Evolutionary conservation across 2,329 filamentous ascomycete genomes (phyloP).

Genomic region (Penicillium frequentans): DNA sequence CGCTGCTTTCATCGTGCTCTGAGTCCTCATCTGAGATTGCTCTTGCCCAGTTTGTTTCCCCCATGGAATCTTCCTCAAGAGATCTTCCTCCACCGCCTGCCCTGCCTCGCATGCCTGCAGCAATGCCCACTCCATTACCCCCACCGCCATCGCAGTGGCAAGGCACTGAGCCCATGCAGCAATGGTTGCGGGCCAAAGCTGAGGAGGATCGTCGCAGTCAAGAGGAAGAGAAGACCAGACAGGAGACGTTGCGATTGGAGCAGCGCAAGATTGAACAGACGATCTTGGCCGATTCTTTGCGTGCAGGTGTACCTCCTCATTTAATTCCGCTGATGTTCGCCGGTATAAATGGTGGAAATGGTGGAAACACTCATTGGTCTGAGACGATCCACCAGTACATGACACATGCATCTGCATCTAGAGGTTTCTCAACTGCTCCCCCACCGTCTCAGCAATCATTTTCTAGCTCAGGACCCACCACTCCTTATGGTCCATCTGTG

Average conservation of each 20-base stretch:
- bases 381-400: constrained; percentile 4
- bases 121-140: constrained; percentile 16
- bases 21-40: not conserved
- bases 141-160: constrained; percentile 39
- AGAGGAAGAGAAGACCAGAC: constrained; percentile 68
- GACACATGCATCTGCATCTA: not conserved
- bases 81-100: constrained; percentile 29
- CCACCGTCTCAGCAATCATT: not conserved
- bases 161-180: constrained; percentile 69
- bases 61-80: not conserved
- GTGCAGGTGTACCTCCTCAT: constrained; percentile 69
- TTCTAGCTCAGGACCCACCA: not conserved
- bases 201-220: constrained; percentile 67
- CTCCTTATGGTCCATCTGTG: not conserved
- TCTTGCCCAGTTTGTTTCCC: not conserved
- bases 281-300: constrained; percentile 68
- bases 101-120: constrained; percentile 26
- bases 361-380: not conserved
- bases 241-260: constrained; percentile 67
- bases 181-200: constrained; percentile 68
- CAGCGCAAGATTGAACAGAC: constrained; percentile 71
- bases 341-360: constrained; percentile 26
- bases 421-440: not conserved
- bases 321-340: constrained; percentile 75
- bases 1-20: constrained; percentile 24